phyloP scores from a whole-genome alignment of 108 stramenopile species.

The Schizochytrium sp. region DNA sequence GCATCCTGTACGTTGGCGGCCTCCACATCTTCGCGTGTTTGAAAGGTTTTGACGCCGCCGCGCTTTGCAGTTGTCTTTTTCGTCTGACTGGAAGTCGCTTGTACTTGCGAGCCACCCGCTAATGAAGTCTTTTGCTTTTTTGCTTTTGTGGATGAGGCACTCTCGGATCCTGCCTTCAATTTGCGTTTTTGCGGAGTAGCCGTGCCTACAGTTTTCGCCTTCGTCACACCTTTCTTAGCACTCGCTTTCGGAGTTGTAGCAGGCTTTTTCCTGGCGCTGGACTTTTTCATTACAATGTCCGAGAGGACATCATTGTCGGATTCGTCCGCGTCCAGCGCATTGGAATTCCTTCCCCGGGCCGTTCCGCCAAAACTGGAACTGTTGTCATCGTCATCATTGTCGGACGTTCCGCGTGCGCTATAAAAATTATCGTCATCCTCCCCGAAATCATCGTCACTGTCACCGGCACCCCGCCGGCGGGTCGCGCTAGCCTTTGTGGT shows the following conservation, averaged over 20 bases:
- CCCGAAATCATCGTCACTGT: too few relatives aligned
- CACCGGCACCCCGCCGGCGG: too few relatives aligned
- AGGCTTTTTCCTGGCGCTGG: not conserved
- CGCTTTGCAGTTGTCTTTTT: not conserved
- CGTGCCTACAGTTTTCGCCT: not conserved
- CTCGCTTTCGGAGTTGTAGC: not conserved
- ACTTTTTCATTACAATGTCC: not conserved
- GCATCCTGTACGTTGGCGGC: not conserved
- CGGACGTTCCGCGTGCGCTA: too few relatives aligned
- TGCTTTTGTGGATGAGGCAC: too few relatives aligned
- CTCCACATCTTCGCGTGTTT: not conserved
- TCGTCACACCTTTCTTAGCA: not conserved
- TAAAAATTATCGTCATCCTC: too few relatives aligned
- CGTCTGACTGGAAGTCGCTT: not conserved
- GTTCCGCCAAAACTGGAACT: not conserved
- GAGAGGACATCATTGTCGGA: too few relatives aligned
- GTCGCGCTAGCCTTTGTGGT: too few relatives aligned
- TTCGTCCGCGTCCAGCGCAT: too few relatives aligned
- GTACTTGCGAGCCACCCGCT: too few relatives aligned
- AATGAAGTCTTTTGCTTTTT: not conserved
- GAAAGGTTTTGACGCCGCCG: not conserved
- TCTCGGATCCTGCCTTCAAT: not conserved
- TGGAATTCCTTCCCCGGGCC: not conserved
- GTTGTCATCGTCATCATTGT: not conserved
- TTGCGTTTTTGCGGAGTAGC: not conserved